Evolutionary conservation across 2,329 filamentous ascomycete species (phyloP), one percentile per base, ranked within the genome.

Genomic region (Penicillium sp.): DNA sequence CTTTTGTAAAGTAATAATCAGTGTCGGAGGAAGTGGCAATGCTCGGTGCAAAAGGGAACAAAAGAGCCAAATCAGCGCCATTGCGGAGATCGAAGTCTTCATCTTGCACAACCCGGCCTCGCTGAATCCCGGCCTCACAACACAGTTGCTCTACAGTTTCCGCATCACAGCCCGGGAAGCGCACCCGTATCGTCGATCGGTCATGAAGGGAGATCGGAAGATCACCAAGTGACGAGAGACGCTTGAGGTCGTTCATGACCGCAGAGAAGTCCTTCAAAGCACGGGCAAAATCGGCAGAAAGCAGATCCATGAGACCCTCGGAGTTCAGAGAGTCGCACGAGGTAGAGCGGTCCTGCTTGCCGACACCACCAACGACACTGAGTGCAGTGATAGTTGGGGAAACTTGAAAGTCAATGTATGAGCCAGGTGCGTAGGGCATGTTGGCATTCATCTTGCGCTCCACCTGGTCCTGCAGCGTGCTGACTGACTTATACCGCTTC

Each of bases 361-460:
- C 65, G 36, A 72, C 59, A 31, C 78, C 73, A 49, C 74, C 68
- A 42, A 96, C 79, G 10, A 89, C 87, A 66, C 88, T 89, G 57
- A 99, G 83, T 31, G 93, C 91, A 33, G 93, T 97, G 70, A 97
- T 86, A 58, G 90, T 96, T 3, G 94, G 94, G 75, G 86, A 91
- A 67, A 97, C 80, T 67, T 87, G 83, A 79, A 97, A 99, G 76
- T 96, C 92, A 71, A 99, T 82, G 74, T 86, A 93, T 1, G 93
- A 90, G 27, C 94, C 94, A 3, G 91, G 86, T 61, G 75, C 82
- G 25, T 76, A 74, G 55, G 63, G 71, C 27, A 70, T 71, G 8
- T 85, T 77, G 43, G 80, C 81, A 35, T 83, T 82, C 77, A 94
- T 83, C 73, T 86, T 89, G 59, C 83, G 82, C 64, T 84, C 83